Percentiles rank a stretch among this genome's conserved stretches.
These are phyloP conservation scores for Ceratocystis cacaofunesta DNA, from an alignment of 2,329 filamentous ascomycete species.

Conservation along the genomic window DNA sequence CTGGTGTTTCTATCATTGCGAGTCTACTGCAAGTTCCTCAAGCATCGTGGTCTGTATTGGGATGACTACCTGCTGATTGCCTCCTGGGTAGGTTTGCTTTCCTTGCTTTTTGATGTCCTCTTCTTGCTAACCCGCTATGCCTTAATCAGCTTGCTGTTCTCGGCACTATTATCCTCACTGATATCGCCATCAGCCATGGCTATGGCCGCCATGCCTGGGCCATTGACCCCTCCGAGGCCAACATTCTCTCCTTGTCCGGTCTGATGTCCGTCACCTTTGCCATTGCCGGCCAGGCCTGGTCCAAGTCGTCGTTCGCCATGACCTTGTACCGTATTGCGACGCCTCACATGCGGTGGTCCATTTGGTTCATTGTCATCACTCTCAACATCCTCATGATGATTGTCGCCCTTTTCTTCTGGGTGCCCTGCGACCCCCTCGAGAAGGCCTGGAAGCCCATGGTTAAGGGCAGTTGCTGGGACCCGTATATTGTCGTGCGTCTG, in stretches of 20 bases:
- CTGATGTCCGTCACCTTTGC: conserved; percentile 12
- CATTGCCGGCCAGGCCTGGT: conserved; percentile 15
- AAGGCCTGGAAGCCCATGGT: conserved; percentile 20
- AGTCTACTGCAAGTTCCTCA: conserved; percentile 27
- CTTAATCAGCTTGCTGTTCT: conserved; percentile 5
- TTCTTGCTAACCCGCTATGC: not conserved
- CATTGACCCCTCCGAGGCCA: conserved; percentile 7
- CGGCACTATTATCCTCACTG: conserved; percentile 16
- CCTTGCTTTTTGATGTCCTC: not conserved
- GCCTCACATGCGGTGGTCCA: conserved; percentile 19
- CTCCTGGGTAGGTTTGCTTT: conserved; percentile 20
- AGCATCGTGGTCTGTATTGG: conserved; percentile 26
- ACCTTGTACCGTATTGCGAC: conserved; percentile 22
- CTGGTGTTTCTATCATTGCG: conserved; percentile 21
- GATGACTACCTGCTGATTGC: conserved; percentile 26
- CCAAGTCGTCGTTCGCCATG: conserved; percentile 21
- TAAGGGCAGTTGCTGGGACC: conserved; percentile 21
- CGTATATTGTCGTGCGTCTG: conserved; percentile 9
- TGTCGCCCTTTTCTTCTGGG: conserved; percentile 21
- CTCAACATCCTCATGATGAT: conserved; percentile 20
- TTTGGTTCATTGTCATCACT: conserved; percentile 22
- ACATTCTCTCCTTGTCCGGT: conserved; percentile 9
- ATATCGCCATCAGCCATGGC: conserved; percentile 17
- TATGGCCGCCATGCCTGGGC: conserved; percentile 19
- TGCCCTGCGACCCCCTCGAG: conserved; percentile 21